Evolutionary conservation across 2,329 filamentous ascomycete species (phyloP).

Genomic region (Sclerotinia trifoliorum): DNA sequence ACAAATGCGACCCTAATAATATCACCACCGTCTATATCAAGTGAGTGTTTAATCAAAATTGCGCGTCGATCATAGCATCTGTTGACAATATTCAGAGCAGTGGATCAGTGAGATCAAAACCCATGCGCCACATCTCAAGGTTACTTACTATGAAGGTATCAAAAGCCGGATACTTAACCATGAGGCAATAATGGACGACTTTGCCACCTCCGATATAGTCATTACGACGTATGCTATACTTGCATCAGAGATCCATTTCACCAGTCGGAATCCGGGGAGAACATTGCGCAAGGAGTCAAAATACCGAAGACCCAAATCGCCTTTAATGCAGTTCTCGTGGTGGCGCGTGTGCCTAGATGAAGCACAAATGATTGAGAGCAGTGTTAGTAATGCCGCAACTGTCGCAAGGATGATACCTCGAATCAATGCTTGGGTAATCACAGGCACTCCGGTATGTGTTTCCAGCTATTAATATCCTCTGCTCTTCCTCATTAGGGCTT

Average conservation of each 20-base stretch:
- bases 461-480: not conserved
- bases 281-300: constrained; percentile 60
- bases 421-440: constrained; percentile 86
- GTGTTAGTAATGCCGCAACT: constrained; percentile 77
- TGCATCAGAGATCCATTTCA: constrained; percentile 77
- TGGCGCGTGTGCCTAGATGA: constrained; percentile 79
- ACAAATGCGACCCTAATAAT: constrained; percentile 62
- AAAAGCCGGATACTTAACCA: constrained; percentile 39
- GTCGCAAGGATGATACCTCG: constrained; percentile 79
- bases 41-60: constrained; percentile 4
- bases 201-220: constrained; percentile 57
- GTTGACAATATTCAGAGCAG: constrained; percentile 46
- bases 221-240: constrained; percentile 69
- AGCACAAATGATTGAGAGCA: constrained; percentile 91
- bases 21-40: constrained; percentile 51
- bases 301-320: constrained; percentile 67
- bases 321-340: constrained; percentile 76
- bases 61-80: not conserved
- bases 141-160: constrained; percentile 56
- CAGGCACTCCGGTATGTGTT: constrained; percentile 74
- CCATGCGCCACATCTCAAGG: constrained; percentile 57
- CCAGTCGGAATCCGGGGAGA: constrained; percentile 67
- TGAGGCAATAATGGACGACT: constrained; percentile 44
- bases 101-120: constrained; percentile 60
- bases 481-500: not conserved